These are phyloP conservation scores for Fusarium bactridioides DNA, from an alignment of 2,329 filamentous ascomycete species.

Conservation along the genomic window DNA sequence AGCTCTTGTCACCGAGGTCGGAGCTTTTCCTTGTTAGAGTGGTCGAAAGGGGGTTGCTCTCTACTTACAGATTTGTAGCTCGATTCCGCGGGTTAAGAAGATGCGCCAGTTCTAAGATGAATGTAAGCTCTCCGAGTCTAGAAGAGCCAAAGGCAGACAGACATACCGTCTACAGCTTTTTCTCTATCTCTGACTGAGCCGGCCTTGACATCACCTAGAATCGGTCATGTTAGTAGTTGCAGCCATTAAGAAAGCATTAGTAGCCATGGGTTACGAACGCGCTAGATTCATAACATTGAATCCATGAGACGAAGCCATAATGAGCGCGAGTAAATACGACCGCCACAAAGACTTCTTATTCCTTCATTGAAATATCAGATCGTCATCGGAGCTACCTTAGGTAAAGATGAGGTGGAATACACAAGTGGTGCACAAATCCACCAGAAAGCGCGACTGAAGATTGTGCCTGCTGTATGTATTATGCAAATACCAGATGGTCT, in stretches of 20 bases:
- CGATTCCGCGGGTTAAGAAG: constrained; percentile 51
- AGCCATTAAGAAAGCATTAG: neutral
- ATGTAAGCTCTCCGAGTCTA: constrained; percentile 4
- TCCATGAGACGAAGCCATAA: constrained; percentile 46
- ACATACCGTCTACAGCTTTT: constrained; percentile 51
- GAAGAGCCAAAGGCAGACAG: neutral
- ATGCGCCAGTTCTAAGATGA: constrained; percentile 46
- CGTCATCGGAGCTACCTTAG: neutral
- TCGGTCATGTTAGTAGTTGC: constrained; percentile 12
- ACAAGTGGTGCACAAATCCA: neutral
- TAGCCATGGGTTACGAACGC: constrained; percentile 39
- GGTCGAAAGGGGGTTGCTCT: neutral
- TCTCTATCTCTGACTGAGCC: constrained; percentile 50
- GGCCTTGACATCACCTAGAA: constrained; percentile 47
- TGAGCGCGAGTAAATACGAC: constrained; percentile 7
- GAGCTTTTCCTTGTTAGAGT: constrained; percentile 40
- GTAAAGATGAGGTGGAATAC: neutral
- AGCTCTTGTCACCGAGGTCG: constrained; percentile 76
- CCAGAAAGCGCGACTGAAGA: constrained; percentile 10
- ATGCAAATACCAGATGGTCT: neutral
- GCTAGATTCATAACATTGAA: constrained; percentile 48
- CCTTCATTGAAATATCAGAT: neutral
- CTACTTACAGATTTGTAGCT: constrained; percentile 48
- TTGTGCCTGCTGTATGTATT: neutral
- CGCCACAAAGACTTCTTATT: neutral